These are phyloP conservation scores for Candida pseudoviswanathii DNA, from an alignment of 1,139 yeast species.

Conservation along the genomic window DNA sequence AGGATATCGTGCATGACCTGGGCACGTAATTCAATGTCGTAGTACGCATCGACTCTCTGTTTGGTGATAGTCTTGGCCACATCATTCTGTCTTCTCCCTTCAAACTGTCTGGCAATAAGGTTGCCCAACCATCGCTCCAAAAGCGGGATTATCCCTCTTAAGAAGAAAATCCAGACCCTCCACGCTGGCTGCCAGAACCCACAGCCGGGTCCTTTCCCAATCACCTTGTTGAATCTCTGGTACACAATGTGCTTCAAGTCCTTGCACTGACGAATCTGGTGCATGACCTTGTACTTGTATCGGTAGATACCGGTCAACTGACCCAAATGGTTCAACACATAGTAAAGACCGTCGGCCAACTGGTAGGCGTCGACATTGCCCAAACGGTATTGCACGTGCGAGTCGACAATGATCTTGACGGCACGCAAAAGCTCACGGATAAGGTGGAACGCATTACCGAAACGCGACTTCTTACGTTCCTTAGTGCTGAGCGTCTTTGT, in stretches of 20 bases:
- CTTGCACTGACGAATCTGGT: conserved; percentile 93
- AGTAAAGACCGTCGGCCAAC: conserved; percentile 90
- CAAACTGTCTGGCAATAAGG: conserved; percentile 88
- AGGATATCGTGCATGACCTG: conserved; percentile 94
- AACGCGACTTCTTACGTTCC: conserved; percentile 92
- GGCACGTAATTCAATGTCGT: conserved; percentile 89
- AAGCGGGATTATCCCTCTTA: conserved; percentile 91
- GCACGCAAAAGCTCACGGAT: conserved; percentile 86
- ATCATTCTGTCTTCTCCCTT: conserved; percentile 91
- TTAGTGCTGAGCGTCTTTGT: conserved; percentile 95
- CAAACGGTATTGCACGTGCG: conserved; percentile 86
- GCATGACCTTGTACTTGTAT: conserved; percentile 97
- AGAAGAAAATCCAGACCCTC: conserved; percentile 93
- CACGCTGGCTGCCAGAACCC: conserved; percentile 99
- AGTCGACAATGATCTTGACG: conserved; percentile 83
- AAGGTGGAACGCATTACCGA: conserved; percentile 95
- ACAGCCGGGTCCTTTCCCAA: conserved; percentile 98
- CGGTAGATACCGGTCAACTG: conserved; percentile 96
- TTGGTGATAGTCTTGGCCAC: conserved; percentile 93
- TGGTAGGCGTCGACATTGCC: conserved; percentile 94
- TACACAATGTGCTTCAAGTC: conserved; percentile 92
- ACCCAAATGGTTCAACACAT: conserved; percentile 89
- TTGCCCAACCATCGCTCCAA: conserved; percentile 96
- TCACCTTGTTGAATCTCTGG: conserved; percentile 71
- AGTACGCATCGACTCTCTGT: conserved; percentile 93